Conservation (phyloP, 2,329 filamentous ascomycete genomes). For the Didymella pomorum region DNA sequence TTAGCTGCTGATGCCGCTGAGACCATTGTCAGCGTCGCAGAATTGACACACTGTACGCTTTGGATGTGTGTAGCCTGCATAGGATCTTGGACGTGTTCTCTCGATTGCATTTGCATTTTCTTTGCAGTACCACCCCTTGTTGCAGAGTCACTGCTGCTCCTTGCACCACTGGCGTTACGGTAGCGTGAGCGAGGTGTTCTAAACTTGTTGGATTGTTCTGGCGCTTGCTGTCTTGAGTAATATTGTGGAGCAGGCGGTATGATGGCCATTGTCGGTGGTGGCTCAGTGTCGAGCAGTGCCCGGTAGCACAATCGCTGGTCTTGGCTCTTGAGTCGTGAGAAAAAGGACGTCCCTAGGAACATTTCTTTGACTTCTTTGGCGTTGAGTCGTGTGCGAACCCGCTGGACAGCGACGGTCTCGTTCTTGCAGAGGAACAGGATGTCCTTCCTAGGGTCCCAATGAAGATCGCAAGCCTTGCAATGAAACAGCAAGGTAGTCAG, state of each 20-base stretch:
- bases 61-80: neutral
- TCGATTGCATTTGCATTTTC: neutral
- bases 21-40: slow-evolving; percentile 3
- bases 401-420: slow-evolving; percentile 35
- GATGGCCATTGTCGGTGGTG: slow-evolving; percentile 34
- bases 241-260: slow-evolving; percentile 27
- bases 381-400: slow-evolving; percentile 35
- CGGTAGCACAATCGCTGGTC: slow-evolving; percentile 41
- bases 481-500: slow-evolving; percentile 38
- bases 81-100: neutral
- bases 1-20: slow-evolving; percentile 1
- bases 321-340: slow-evolving; percentile 30
- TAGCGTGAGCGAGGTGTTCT: slow-evolving; percentile 28
- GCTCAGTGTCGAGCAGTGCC: slow-evolving; percentile 35
- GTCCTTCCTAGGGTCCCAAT: slow-evolving; percentile 43
- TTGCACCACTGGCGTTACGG: slow-evolving; percentile 18
- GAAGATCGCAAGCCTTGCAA: slow-evolving; percentile 35
- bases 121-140: neutral
- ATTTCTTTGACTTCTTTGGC: slow-evolving; percentile 33
- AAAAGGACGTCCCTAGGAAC: slow-evolving; percentile 41
- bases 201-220: neutral
- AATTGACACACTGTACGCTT: slow-evolving; percentile 6
- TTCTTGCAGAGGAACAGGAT: slow-evolving; percentile 41
- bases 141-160: neutral
- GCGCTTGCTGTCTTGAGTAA: neutral